These are phyloP conservation scores for Fusarium robinianum DNA, from an alignment of 2,329 filamentous ascomycete species.

Conservation along the genomic window DNA sequence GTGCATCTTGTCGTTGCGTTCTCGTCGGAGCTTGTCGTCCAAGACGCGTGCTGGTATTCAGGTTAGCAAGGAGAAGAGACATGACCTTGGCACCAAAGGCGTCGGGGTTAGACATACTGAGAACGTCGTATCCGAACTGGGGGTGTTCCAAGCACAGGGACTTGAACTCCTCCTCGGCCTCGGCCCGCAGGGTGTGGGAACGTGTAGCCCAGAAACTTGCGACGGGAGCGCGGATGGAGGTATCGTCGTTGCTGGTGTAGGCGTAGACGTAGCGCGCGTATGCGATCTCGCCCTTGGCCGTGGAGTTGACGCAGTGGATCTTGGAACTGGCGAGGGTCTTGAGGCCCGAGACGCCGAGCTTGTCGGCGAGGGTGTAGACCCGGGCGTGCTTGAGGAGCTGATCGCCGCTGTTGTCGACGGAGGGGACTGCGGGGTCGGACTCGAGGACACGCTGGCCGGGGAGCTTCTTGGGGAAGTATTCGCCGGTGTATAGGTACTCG, in stretches of 20 bases:
- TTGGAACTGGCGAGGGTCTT: constrained; percentile 82
- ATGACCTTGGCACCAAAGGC: fast-evolving
- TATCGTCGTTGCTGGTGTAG: constrained; percentile 28
- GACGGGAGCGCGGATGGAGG: constrained; percentile 30
- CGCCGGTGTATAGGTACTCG: constrained; percentile 48
- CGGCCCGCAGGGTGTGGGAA: constrained; percentile 75
- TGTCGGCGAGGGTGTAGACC: constrained; percentile 86
- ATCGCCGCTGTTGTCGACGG: constrained; percentile 75
- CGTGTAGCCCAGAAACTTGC: constrained; percentile 37
- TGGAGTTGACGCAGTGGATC: constrained; percentile 89
- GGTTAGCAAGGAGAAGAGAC: constrained; percentile 19
- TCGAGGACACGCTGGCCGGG: constrained; percentile 70
- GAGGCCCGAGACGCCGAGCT: constrained; percentile 69
- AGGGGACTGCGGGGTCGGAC: constrained; percentile 65
- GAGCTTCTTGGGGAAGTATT: constrained; percentile 73
- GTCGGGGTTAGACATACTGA: constrained; percentile 60
- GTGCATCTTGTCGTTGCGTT: constrained; percentile 64
- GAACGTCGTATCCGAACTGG: constrained; percentile 90
- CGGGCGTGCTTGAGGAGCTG: constrained; percentile 88
- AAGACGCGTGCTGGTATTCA: constrained; percentile 59
- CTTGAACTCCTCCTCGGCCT: constrained; percentile 86
- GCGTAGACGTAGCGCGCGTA: constrained; percentile 70
- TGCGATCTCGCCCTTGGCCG: constrained; percentile 84
- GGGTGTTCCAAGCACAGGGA: constrained; percentile 85
- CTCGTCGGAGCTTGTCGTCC: constrained; percentile 69